Evolutionary conservation across 345 rosid species (phyloP), one percentile per base, ranked within the genome.

Genomic region (Lepidium aucheri): DNA sequence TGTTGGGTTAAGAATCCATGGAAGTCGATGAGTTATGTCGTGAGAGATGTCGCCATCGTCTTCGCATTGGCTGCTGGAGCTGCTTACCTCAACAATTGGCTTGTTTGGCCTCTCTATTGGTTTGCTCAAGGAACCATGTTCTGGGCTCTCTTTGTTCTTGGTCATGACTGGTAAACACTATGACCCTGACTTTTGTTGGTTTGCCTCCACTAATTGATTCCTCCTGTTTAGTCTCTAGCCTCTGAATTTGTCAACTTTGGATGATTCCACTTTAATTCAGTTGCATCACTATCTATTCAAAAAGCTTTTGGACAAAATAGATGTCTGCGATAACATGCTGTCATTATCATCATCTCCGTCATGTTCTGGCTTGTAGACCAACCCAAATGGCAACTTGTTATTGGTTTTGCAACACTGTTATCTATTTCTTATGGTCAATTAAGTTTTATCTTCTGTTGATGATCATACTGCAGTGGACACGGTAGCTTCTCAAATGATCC

Each of bases 131-230:
- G 96, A 41, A 92, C 98, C 35, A 92, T 92, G 96, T 92, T 89
- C 50, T 92, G 98, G 98, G 98, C 92, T 64, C 82, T 92, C 61
- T 92, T 92, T 74, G 98, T 92, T 76, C 96, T 92, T 26, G 96
- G 96, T 7, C 98, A 92, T 80, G 98, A 92, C 69, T 89, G 98
- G 98, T 91, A 78, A 4, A 0, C 38, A 6, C 3, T 5, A 58
- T 59, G 64, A 1, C 11, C 47, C 24, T 50, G 20, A 14, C 11
- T 41, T 56, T 36, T 40, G 11, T 68, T 38, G 50, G 38, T 60
- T 42, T 57, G 30, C 4, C 9, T 8, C 62, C 16, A 14, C 6
- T 5, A 45, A 22, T 24, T 66, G 53, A n/a, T 35, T 66, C 24
- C 34, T 55, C 14, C 13, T 38, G 43, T 44, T 40, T 60, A 39